Evolutionary conservation across 495 filamentous ascomycete species (phyloP).

Genomic region (Penicillium cinerascens): DNA sequence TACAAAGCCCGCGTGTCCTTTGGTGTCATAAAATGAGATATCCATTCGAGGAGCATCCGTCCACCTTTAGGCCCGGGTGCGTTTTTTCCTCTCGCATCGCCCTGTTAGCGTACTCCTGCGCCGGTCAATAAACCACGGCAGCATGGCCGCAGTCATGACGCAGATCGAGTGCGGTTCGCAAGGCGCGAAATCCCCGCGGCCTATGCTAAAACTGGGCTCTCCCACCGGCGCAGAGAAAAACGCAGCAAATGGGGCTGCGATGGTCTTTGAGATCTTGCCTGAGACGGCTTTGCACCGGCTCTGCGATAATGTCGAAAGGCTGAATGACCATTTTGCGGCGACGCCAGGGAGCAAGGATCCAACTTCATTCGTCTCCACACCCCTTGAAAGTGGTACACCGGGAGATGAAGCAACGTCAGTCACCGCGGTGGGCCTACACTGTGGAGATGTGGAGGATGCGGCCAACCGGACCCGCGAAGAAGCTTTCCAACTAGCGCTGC

Average conservation of each 20-base stretch:
- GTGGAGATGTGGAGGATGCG: conserved; percentile 9
- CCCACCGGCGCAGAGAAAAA: conserved; percentile 12
- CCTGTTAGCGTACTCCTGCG: conserved; percentile 6
- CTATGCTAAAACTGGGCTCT: conserved; percentile 15
- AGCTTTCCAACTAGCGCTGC: conserved; percentile 38
- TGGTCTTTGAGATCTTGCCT: conserved; percentile 70
- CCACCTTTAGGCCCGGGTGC: conserved; percentile 32
- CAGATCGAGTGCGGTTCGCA: conserved; percentile 12
- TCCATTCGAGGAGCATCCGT: conserved; percentile 24
- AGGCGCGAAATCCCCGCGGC: conserved; percentile 6
- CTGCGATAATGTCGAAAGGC: conserved; percentile 63
- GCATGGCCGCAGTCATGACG: conserved; percentile 24
- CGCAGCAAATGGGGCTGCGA: conserved; percentile 21
- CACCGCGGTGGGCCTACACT: conserved; percentile 31
- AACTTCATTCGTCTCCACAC: conserved; percentile 47
- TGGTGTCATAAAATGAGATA: conserved; percentile 37
- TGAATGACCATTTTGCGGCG: conserved; percentile 69
- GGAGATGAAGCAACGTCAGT: conserved; percentile 18
- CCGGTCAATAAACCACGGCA: conserved; percentile 24
- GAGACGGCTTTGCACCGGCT: conserved; percentile 78
- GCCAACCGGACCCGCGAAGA: conserved; percentile 10
- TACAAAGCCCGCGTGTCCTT: conserved; percentile 1
- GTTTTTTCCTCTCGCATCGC: conserved; percentile 9
- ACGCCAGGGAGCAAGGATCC: conserved; percentile 40
- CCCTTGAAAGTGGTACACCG: conserved; percentile 54